Evolutionary conservation across 805 yeast species (phyloP).

Genomic region (Candida vartiovaarae): DNA sequence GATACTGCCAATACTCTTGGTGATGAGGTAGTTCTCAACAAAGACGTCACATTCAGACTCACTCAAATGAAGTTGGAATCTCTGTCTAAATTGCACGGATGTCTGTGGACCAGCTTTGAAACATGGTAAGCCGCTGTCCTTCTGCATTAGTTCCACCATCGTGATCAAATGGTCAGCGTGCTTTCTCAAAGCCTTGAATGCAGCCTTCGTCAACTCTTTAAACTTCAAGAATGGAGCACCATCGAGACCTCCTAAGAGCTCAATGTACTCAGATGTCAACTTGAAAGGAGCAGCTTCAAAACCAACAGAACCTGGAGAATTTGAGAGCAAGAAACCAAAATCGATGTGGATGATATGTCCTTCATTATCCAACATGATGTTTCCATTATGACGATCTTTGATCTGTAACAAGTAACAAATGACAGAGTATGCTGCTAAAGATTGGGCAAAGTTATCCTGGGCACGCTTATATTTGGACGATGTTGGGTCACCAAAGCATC

Average conservation of each 20-base stretch:
- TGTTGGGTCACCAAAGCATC: constrained; percentile 63
- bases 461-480: constrained; percentile 59
- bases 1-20: constrained; percentile 77
- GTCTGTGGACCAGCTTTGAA: constrained; percentile 85
- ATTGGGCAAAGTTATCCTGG: constrained; percentile 75
- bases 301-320: constrained; percentile 95
- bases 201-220: constrained; percentile 54
- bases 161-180: constrained; percentile 68
- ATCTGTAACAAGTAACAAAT: constrained; percentile 86
- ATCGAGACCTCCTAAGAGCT: constrained; percentile 73
- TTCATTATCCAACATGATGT: constrained; percentile 91
- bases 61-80: constrained; percentile 70
- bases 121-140: constrained; percentile 85
- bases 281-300: constrained; percentile 98
- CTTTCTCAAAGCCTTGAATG: constrained; percentile 68
- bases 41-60: constrained; percentile 69
- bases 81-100: constrained; percentile 66
- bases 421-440: constrained; percentile 88
- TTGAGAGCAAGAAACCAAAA: constrained; percentile 87
- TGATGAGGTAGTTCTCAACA: constrained; percentile 71
- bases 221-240: constrained; percentile 56
- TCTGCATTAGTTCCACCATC: constrained; percentile 91
- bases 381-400: constrained; percentile 96
- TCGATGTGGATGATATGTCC: constrained; percentile 95
- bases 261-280: constrained; percentile 82